phyloP scores from a whole-genome alignment of 768 basidiomycete genomes.

The Trametes elegans region DNA sequence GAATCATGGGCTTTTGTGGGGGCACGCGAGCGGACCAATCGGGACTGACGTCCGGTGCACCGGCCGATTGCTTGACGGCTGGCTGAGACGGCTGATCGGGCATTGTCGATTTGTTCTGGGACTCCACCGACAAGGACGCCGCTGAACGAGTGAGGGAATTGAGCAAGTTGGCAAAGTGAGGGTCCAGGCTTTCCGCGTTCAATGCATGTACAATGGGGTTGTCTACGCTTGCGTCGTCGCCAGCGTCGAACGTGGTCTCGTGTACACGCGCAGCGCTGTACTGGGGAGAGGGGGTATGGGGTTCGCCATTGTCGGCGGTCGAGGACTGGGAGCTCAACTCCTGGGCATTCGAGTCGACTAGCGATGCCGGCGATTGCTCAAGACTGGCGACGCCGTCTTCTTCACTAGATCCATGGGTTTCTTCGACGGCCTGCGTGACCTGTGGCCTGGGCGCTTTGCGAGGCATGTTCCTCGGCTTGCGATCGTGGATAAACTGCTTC shows the following conservation, averaged over 20 bases:
- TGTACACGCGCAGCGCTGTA: slow-evolving; percentile 43
- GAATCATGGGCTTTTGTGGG: neutral
- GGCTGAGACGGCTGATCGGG: neutral
- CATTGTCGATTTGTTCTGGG: slow-evolving; percentile 1
- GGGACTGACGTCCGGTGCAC: slow-evolving; percentile 2
- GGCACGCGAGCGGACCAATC: slow-evolving; percentile 16
- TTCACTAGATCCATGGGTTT: slow-evolving; percentile 29
- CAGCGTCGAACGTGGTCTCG: slow-evolving; percentile 27
- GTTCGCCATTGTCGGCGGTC: slow-evolving; percentile 57
- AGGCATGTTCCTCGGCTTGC: slow-evolving; percentile 49
- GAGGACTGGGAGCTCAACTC: slow-evolving; percentile 71
- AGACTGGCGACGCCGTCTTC: slow-evolving; percentile 22
- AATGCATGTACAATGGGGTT: slow-evolving; percentile 27
- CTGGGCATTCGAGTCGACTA: slow-evolving; percentile 35
- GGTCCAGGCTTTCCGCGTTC: slow-evolving; percentile 47
- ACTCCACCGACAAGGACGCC: slow-evolving; percentile 6
- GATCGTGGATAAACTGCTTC: slow-evolving; percentile 66
- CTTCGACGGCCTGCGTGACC: slow-evolving; percentile 14
- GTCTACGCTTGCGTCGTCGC: slow-evolving; percentile 34
- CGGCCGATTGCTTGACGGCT: neutral
- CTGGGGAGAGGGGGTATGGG: slow-evolving; percentile 63
- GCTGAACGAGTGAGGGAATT: slow-evolving; percentile 4
- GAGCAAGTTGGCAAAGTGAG: slow-evolving; percentile 69
- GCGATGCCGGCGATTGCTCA: slow-evolving; percentile 29
- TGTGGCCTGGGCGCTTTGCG: slow-evolving; percentile 37